Base-by-base conservation (phyloP, 2,329 filamentous ascomycete species). In the Epichloe typhina region DNA sequence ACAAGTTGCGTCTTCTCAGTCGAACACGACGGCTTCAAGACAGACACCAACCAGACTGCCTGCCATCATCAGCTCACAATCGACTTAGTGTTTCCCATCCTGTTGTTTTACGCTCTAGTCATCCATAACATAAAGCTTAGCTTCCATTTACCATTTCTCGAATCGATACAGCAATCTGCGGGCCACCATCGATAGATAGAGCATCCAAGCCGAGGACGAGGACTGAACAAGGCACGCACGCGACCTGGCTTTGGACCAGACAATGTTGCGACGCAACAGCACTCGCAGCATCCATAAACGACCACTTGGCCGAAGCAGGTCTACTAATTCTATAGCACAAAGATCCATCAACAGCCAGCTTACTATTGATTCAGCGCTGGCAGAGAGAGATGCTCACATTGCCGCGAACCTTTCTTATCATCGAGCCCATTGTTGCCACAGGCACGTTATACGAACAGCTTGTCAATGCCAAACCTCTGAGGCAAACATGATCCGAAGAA, bases 351-450 rank as follows among this genome's bases (percentile, higher is more conserved):
- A 68, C 52, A 53, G 56, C 1, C 63, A 76, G 19, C 69, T 76
- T 47, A 67, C 73, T 47, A 75, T 80, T 43, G 66, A 73, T 56
- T 73, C 74, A 1, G 64, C 63, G 11, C 62, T 66, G 3, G 75
- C 76, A 2, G 72, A 76, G 46, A 70, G 77, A 50, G 78, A 84
- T 62, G 83, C 83, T 7, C 74, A 79, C 39, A 72, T 76, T 39
- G 82, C 83, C 21, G 83, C 83, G 7, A 67, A 70, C 36, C 68
- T 81, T 58, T 83, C 83, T 1, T 86, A 78, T 59, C 62, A 68
- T 6, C 71, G 75, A 53, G 75, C 77, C 17, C 69, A 70, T 50
- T 68, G 76, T n/a, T 69, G 69, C 17, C 42, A 50, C 8, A 40
- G 46, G 45, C 53, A 46, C 11, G n/a, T 42, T 17, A 26, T 45